A percentile compares a stretch with the other conserved stretches of the same genome.
Conservation (phyloP, 768 basidiomycete species). For the Myochromella boudieri region DNA sequence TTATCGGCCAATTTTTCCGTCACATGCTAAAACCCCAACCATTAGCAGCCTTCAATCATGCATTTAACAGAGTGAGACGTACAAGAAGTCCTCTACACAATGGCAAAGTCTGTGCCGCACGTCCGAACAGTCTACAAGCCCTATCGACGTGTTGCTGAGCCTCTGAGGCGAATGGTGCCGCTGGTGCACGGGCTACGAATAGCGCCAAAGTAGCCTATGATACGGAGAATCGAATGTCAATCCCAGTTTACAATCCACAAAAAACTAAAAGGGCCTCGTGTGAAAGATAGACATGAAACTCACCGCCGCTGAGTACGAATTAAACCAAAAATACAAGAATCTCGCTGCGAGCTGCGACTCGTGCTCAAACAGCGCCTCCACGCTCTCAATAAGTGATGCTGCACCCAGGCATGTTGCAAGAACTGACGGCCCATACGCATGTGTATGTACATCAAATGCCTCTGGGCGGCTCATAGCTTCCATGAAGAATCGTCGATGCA, state of each 20-base stretch:
- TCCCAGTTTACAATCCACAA: too few species aligned
- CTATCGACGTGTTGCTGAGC: conserved; percentile 63
- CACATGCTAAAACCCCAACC: conserved; percentile 13
- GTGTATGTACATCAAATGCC: conserved; percentile 51
- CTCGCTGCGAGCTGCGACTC: conserved; percentile 63
- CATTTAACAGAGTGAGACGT: conserved; percentile 24
- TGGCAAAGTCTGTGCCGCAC: conserved; percentile 57
- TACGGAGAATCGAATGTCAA: too few species aligned
- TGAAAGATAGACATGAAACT: conserved; percentile 25
- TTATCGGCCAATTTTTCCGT: conserved; percentile 50
- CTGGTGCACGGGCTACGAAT: conserved; percentile 62
- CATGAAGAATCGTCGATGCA: conserved; percentile 69
- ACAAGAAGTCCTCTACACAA: conserved; percentile 62
- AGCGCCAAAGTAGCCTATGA: conserved; percentile 66
- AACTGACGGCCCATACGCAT: conserved; percentile 67
- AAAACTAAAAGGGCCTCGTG: background rate
- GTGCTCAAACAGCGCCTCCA: conserved; percentile 55
- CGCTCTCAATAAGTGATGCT: conserved; percentile 53
- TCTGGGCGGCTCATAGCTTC: conserved; percentile 57
- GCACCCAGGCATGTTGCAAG: conserved; percentile 66
- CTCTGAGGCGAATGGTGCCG: conserved; percentile 53
- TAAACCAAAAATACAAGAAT: conserved; percentile 75
- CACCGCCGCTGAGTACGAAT: conserved; percentile 71
- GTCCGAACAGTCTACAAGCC: conserved; percentile 54
- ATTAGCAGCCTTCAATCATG: too few species aligned